These are phyloP conservation scores for Colletotrichum simmondsii DNA, from an alignment of 2,329 filamentous ascomycete genomes.

Conservation along the genomic window DNA sequence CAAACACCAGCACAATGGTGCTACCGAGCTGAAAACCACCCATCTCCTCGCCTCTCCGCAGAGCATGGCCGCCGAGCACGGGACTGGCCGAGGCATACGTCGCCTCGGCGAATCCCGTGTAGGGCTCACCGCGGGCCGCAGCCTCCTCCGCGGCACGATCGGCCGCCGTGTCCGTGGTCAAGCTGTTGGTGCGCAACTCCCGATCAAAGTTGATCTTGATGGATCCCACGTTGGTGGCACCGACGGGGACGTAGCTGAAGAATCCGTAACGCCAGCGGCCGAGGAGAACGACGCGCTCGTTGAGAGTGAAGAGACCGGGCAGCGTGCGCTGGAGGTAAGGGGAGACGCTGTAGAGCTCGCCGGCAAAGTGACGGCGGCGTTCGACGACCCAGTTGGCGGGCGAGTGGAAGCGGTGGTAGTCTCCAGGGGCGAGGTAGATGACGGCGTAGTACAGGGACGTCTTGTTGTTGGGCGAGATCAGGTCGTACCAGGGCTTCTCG, in stretches of 20 bases:
- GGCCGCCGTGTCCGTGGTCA: slow-evolving; percentile 92
- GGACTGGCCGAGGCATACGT: slow-evolving; percentile 83
- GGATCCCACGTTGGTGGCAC: slow-evolving; percentile 95
- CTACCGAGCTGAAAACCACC: slow-evolving; percentile 96
- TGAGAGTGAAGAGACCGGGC: slow-evolving; percentile 94
- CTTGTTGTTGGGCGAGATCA: slow-evolving; percentile 69
- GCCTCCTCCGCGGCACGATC: slow-evolving; percentile 87
- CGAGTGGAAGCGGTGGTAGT: slow-evolving; percentile 98
- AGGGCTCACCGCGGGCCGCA: slow-evolving; percentile 78
- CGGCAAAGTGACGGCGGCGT: slow-evolving; percentile 94
- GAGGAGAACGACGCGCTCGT: slow-evolving; percentile 93
- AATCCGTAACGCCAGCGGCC: slow-evolving; percentile 97
- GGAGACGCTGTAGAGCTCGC: slow-evolving; percentile 93
- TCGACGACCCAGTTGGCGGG: slow-evolving; percentile 96
- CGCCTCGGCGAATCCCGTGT: slow-evolving; percentile 92
- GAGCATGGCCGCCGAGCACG: slow-evolving; percentile 83
- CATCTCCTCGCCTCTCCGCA: slow-evolving; percentile 94
- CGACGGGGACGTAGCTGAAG: slow-evolving; percentile 95
- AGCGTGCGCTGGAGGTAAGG: slow-evolving; percentile 94
- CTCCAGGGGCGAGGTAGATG: slow-evolving; percentile 94
- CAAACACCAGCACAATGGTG: slow-evolving; percentile 95
- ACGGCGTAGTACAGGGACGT: slow-evolving; percentile 92
- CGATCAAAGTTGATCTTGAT: slow-evolving; percentile 98
- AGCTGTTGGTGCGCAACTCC: slow-evolving; percentile 91
- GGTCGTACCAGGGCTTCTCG: slow-evolving; percentile 76